Evolutionary conservation across 116 monocot species (phyloP).

Genomic region (Phalaenopsis hybrid): DNA sequence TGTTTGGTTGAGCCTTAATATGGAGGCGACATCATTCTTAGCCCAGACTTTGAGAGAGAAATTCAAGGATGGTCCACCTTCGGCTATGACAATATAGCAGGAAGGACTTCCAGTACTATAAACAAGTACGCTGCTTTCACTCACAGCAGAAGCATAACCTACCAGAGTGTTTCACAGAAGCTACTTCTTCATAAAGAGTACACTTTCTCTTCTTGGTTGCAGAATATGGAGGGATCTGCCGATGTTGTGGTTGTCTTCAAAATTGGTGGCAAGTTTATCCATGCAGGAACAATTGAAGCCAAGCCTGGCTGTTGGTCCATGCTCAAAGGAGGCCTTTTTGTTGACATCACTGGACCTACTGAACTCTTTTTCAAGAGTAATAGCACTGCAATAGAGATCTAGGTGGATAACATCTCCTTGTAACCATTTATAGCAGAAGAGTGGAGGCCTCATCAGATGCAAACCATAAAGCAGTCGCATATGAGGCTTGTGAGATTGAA

Average conservation of each 20-base stretch:
- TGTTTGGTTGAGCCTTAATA: conserved; percentile 70
- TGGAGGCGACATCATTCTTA: conserved; percentile 63
- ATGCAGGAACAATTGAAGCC: conserved; percentile 44
- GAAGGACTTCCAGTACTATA: conserved; percentile 16
- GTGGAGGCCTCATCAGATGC: conserved; percentile 56
- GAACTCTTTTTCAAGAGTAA: conserved; percentile 62
- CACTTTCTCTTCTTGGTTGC: conserved; percentile 79
- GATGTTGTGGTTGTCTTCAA: conserved; percentile 34
- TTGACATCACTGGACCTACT: conserved; percentile 29
- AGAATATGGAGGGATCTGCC: conserved; percentile 23
- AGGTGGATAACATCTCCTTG: conserved; percentile 76
- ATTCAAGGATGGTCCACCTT: conserved; percentile 47
- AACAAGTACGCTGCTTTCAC: conserved; percentile 34
- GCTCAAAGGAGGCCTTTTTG: conserved; percentile 82
- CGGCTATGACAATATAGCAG: conserved; percentile 16
- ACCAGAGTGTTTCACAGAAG: conserved; percentile 26
- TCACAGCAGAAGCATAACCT: conserved; percentile 5
- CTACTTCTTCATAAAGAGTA: conserved; percentile 40
- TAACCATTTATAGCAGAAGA: conserved; percentile 67
- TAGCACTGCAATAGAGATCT: conserved; percentile 37
- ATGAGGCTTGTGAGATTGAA: too few species aligned
- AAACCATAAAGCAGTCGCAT: not conserved
- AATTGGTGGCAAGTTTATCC: conserved; percentile 19
- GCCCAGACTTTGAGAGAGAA: conserved; percentile 47
- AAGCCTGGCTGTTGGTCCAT: conserved; percentile 72